These are phyloP conservation scores for Annulohypoxylon bovei DNA, from an alignment of 495 filamentous ascomycete genomes.

Conservation along the genomic window DNA sequence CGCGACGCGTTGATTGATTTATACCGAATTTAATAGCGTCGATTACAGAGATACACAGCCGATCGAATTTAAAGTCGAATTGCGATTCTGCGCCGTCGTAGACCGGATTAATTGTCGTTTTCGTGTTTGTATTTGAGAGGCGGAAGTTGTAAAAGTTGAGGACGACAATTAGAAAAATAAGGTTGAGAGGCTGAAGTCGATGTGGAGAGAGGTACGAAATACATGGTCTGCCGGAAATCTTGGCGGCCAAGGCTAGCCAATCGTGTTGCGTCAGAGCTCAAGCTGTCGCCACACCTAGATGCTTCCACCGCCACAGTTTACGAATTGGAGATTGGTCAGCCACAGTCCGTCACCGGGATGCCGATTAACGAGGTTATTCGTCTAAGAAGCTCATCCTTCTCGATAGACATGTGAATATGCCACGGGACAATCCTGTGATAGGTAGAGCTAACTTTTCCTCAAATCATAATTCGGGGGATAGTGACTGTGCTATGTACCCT, in stretches of 20 bases:
- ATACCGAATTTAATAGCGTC: neutral
- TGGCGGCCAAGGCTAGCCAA: slow-evolving; percentile 32
- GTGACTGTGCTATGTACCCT: neutral
- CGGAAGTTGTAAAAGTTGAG: slow-evolving; percentile 8
- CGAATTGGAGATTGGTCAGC: neutral
- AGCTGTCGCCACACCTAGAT: slow-evolving; percentile 37
- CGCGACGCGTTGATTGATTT: neutral
- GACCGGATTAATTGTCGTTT: neutral
- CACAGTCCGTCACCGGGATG: slow-evolving; percentile 3
- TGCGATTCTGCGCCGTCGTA: neutral
- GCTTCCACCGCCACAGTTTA: slow-evolving; percentile 28
- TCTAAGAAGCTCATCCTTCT: neutral
- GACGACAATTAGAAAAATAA: slow-evolving; percentile 19
- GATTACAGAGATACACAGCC: neutral
- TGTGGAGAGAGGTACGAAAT: slow-evolving; percentile 13
- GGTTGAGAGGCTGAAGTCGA: slow-evolving; percentile 23
- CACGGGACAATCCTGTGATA: neutral
- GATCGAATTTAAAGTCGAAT: neutral
- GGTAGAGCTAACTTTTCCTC: neutral
- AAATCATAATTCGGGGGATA: neutral
- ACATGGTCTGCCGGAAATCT: neutral
- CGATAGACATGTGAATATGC: neutral
- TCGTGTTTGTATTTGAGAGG: slow-evolving; percentile 12
- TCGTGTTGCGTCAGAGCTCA: neutral
- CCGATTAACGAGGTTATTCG: slow-evolving; percentile 1